Evolutionary conservation across 495 filamentous ascomycete species (phyloP).

Genomic region (Trichodelitschia bisporula): DNA sequence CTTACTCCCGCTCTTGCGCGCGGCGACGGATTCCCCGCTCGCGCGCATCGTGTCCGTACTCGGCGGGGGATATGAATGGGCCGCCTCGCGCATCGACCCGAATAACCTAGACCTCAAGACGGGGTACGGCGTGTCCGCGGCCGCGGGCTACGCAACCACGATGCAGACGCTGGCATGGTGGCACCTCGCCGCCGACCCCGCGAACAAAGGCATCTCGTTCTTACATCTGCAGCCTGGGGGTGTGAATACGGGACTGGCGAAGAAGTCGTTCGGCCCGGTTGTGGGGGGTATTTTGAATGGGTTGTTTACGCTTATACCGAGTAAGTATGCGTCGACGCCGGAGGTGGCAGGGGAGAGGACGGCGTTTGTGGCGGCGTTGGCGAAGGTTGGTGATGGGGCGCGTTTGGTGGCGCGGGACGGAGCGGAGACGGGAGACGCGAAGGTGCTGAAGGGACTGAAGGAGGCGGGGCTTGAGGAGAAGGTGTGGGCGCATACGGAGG

Average conservation of each 20-base stretch:
- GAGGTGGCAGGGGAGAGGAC: slow-evolving; percentile 6
- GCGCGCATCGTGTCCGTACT: slow-evolving; percentile 14
- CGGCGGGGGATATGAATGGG: slow-evolving; percentile 9
- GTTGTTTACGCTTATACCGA: slow-evolving; percentile 1
- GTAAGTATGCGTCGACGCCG: background rate
- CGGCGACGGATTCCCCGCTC: slow-evolving; percentile 7
- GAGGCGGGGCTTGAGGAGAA: slow-evolving; percentile 4
- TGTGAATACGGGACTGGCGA: slow-evolving; percentile 1
- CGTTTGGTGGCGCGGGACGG: slow-evolving; percentile 2
- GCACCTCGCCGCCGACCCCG: slow-evolving; percentile 2
- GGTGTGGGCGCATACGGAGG: slow-evolving; percentile 7
- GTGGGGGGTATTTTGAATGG: background rate
- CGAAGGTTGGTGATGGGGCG: slow-evolving; percentile 2
- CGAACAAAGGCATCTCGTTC: slow-evolving; percentile 3
- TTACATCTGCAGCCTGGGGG: slow-evolving; percentile 3
- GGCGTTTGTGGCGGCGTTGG: slow-evolving; percentile 4
- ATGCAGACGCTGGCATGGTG: slow-evolving; percentile 7
- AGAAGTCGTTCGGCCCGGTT: background rate
- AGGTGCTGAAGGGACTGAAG: slow-evolving; percentile 1
- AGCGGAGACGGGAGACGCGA: slow-evolving; percentile 5
- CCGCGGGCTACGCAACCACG: slow-evolving; percentile 4
- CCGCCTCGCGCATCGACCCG: too few relatives aligned
- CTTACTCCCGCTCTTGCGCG: slow-evolving; percentile 12
- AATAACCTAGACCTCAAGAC: slow-evolving; percentile 8
- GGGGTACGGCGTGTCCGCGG: slow-evolving; percentile 9